Conservation (phyloP, 257 asterid species). For the Orobanche coerulescens region DNA sequence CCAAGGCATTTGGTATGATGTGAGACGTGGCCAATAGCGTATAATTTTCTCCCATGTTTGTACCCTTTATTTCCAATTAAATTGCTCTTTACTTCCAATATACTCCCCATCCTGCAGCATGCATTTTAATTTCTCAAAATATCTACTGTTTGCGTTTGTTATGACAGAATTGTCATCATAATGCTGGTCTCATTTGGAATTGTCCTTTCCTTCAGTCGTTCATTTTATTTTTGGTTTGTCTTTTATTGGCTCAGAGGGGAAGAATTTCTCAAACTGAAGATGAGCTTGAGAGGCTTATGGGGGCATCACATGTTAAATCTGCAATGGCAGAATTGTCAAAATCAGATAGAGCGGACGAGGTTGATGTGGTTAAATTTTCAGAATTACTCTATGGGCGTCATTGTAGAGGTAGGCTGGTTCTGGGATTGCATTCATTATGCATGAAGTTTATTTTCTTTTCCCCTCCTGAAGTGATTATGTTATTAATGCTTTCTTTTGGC, state of each 20-base stretch:
- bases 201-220: background rate
- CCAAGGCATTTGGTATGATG: background rate
- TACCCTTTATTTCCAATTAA: background rate
- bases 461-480: background rate
- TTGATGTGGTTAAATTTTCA: conserved; percentile 43
- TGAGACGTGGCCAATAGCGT: background rate
- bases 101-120: background rate
- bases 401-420: conserved; percentile 41
- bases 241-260: conserved; percentile 53
- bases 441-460: conserved; percentile 13
- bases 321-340: conserved; percentile 69
- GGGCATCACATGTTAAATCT: conserved; percentile 66
- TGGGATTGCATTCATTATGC: background rate
- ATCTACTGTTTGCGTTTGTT: conserved; percentile 6
- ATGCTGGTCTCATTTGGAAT: background rate
- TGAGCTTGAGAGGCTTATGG: conserved; percentile 72
- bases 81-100: conserved; percentile 5
- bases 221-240: background rate
- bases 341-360: conserved; percentile 67
- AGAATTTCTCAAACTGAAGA: conserved; percentile 66
- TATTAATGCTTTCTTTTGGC: conserved; percentile 28
- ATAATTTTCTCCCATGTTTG: background rate
- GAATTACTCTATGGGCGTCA: conserved; percentile 68
- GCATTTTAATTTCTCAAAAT: conserved; percentile 4
- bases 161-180: conserved; percentile 10